phyloP scores from a whole-genome alignment of 139 green algal species.

The Deuterostichococcus epilithicus region DNA sequence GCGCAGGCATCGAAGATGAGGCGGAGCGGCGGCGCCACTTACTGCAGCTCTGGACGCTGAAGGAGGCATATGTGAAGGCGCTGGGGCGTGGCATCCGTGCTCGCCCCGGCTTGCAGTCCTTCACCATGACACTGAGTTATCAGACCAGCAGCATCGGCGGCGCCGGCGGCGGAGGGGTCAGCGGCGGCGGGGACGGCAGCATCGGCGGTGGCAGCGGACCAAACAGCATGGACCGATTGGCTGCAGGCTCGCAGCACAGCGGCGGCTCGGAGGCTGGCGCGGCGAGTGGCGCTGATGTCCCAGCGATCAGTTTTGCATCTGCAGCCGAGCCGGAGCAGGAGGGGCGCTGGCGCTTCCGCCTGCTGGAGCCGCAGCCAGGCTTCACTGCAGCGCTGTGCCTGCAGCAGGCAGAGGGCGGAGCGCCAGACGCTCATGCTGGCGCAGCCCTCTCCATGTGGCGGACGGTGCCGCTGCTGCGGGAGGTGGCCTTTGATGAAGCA shows the following conservation, averaged over 20 bases:
- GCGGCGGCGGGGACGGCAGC: background rate
- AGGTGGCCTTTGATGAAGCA: background rate
- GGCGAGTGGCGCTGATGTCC: background rate
- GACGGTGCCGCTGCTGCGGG: background rate
- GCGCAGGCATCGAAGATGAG: background rate
- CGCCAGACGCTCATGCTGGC: background rate
- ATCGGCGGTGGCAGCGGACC: background rate
- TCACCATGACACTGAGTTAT: slow-evolving; percentile 34
- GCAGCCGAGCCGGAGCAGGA: background rate
- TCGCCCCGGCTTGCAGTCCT: slow-evolving; percentile 53
- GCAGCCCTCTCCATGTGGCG: background rate
- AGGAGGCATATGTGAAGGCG: slow-evolving; percentile 80
- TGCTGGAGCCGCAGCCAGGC: slow-evolving; percentile 19
- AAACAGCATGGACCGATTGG: background rate
- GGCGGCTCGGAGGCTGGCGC: no score
- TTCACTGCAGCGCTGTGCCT: slow-evolving; percentile 35
- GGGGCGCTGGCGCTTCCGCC: slow-evolving; percentile 28
- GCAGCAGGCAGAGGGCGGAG: background rate
- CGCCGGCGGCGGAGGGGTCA: background rate
- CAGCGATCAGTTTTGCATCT: background rate
- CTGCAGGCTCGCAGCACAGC: no score
- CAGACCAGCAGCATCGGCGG: background rate
- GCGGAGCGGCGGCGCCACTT: slow-evolving; percentile 31
- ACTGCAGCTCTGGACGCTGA: slow-evolving; percentile 70
- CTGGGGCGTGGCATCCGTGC: slow-evolving; percentile 61